Conservation (phyloP, 2,329 filamentous ascomycete genomes). For the Ophiocordyceps camponoti-rufipedis region DNA sequence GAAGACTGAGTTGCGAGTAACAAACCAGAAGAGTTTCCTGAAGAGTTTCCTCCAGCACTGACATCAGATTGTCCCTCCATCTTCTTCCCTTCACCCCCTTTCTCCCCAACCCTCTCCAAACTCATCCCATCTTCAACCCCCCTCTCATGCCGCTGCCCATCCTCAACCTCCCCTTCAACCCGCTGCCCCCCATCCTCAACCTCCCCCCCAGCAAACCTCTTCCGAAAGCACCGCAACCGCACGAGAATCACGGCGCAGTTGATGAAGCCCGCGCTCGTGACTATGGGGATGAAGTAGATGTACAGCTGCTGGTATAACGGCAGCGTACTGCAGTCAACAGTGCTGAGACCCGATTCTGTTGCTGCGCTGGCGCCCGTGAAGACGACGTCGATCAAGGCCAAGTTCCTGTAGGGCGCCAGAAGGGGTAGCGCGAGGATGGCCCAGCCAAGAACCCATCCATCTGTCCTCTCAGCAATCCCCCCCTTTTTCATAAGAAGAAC, state of each 20-base stretch:
- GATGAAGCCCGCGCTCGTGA: slow-evolving; percentile 29
- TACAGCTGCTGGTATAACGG: slow-evolving; percentile 31
- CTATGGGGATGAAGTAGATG: slow-evolving; percentile 28
- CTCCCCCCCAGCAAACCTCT: slow-evolving; percentile 21
- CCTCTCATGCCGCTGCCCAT: no score
- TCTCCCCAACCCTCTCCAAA: no score
- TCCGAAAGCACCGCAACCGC: slow-evolving; percentile 29
- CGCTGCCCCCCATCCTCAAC: no score
- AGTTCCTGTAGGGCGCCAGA: slow-evolving; percentile 1
- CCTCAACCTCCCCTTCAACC: no score
- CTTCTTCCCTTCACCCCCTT: no score
- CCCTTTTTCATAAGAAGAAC: neutral
- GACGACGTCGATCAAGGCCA: slow-evolving; percentile 22
- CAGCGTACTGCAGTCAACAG: slow-evolving; percentile 29
- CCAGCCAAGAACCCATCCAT: slow-evolving; percentile 1
- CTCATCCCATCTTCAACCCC: no score
- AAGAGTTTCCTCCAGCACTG: no score
- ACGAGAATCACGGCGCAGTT: slow-evolving; percentile 29
- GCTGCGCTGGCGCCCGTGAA: slow-evolving; percentile 30
- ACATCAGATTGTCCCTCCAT: no score
- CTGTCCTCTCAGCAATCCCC: neutral
- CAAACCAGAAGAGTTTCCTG: no score
- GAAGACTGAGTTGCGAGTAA: no score
- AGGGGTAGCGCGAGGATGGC: slow-evolving; percentile 2
- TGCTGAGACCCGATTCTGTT: slow-evolving; percentile 31